Evolutionary conservation across 441 rosid species (phyloP), one percentile per base, ranked within the genome.

Genomic region (Lepidium campestre): DNA sequence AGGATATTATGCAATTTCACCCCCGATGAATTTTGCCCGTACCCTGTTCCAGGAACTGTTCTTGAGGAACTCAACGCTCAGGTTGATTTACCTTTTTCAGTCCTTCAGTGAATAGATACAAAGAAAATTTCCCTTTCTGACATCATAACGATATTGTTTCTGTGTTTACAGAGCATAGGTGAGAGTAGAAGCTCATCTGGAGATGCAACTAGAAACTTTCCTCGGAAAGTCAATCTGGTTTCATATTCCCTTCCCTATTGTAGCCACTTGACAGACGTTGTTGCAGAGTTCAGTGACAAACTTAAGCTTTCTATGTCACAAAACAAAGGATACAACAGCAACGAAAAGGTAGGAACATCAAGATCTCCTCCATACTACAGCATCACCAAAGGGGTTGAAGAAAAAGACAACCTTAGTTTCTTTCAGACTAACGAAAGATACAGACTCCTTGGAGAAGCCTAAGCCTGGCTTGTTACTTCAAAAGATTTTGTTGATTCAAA

Each of bases 1-100:
- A 80, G 96, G 76, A 85, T 90, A 67, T 81, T 93, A 46, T 93
- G 98, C 86, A 90, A 93, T 80, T 93, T 90, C 52, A 90, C 92
- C 10, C 98, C 98, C 0, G 98, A 90, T 52, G 98, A 90, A 55
- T 93, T 93, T 77, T 88, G 96, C 47, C 97, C 96, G 0, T 88
- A 90, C 76, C 71, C 89, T 72, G 91, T 90, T 65, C 90, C 96
- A 25, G 97, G 94, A 76, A 80, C 83, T 75, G 85, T 93, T 59
- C 70, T 93, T 69, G 98, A 90, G 73, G 92, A 85, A 61, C 68
- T 93, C 66, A 90, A 88, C 62, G 79, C 86, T 0, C 96, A 88
- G 89, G 98, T 94, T 58, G 61, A 81, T 67, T 50, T 47, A 48
- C 44, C 57, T 19, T 32, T 50, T 35, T 22, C 62, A 35, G 57